Percentiles rank a stretch among this genome's conserved stretches.
Conservation (phyloP, 345 rosid genomes). For the Mangifera indica region DNA sequence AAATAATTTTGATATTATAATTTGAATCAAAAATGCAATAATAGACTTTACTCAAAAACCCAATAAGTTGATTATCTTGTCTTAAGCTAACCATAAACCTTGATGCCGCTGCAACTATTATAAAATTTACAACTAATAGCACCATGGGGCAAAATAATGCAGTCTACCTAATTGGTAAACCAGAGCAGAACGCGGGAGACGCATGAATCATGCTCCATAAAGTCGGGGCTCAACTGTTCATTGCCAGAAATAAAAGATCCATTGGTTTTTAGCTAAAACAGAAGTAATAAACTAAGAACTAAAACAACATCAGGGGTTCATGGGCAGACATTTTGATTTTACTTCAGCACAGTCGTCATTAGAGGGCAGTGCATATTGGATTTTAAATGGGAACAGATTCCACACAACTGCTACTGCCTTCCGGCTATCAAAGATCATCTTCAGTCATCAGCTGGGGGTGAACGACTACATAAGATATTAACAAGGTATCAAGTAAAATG, state of each 20-base stretch:
- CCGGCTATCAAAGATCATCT: background rate
- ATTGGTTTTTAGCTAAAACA: background rate
- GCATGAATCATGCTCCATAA: background rate
- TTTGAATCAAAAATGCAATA: too few species aligned
- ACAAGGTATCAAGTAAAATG: background rate
- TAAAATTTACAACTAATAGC: background rate
- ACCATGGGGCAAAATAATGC: too few species aligned
- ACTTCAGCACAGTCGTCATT: background rate
- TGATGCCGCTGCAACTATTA: too few species aligned
- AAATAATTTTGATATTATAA: too few species aligned
- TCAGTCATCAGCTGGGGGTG: constrained; percentile 45
- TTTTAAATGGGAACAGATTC: background rate
- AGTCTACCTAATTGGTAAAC: background rate
- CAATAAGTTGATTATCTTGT: too few species aligned
- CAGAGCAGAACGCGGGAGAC: background rate
- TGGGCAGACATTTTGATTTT: background rate
- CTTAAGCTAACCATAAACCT: too few species aligned
- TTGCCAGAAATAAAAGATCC: background rate
- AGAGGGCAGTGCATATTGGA: background rate
- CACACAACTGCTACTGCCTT: background rate
- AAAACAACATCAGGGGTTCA: constrained; percentile 9
- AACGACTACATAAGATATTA: constrained; percentile 25
- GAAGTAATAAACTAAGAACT: background rate
- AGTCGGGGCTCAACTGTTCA: background rate
- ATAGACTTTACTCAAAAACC: too few species aligned